A percentile compares a stretch with the other conserved stretches of the same genome.
phyloP scores from a whole-genome alignment of 2,329 filamentous ascomycete species.

The Monilinia laxa region DNA sequence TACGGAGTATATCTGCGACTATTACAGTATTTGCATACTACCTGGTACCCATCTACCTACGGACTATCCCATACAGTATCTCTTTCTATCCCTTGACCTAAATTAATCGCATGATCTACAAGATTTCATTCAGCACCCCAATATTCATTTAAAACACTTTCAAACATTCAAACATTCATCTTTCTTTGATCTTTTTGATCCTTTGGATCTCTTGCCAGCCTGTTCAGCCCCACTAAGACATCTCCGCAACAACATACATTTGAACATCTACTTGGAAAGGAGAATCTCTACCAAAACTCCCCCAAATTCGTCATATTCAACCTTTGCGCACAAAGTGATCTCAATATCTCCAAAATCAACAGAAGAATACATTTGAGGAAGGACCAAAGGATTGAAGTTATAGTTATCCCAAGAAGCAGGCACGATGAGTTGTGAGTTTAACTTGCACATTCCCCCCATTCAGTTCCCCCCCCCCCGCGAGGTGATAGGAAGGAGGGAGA shows the following conservation, averaged over 20 bases:
- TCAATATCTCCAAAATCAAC: background rate
- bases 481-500: conserved; percentile 12
- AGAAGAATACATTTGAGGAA: background rate
- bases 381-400: conserved; percentile 23
- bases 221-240: conserved; percentile 24
- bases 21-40: background rate
- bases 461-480: conserved; percentile 1
- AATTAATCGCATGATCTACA: too few relatives aligned
- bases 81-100: too few relatives aligned
- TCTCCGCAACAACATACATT: conserved; percentile 18
- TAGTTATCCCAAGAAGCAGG: conserved; percentile 27
- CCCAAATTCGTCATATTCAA: background rate
- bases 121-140: background rate
- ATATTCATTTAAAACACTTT: background rate
- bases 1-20: too few relatives aligned
- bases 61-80: background rate
- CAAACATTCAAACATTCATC: background rate
- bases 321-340: background rate
- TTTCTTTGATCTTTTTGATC: conserved; percentile 20
- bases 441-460: conserved; percentile 25
- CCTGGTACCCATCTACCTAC: background rate
- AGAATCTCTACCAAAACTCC: conserved; percentile 1
- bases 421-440: conserved; percentile 41
- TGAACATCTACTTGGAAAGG: conserved; percentile 18
- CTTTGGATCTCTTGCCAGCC: conserved; percentile 19